A percentile compares a stretch with the other conserved stretches of the same genome.
Evolutionary conservation across 31 red algal species (phyloP).

Genomic region (Pterothamnion heteromorphum): DNA sequence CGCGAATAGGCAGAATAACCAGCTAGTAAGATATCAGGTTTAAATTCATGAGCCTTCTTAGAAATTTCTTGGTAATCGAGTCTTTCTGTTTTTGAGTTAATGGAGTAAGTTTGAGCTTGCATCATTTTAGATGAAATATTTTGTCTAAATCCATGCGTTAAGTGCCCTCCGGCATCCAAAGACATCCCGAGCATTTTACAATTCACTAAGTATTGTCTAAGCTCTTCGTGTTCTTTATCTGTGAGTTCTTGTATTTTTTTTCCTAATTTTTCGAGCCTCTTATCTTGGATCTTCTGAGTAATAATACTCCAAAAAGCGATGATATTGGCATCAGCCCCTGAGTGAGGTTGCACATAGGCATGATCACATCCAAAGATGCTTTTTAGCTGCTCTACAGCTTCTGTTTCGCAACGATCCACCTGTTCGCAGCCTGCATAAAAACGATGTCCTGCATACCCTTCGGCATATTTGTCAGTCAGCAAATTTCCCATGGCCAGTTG

Average conservation of each 20-base stretch:
- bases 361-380: slow-evolving; percentile 70
- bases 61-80: slow-evolving; percentile 97
- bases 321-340: slow-evolving; percentile 85
- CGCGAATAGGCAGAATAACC: slow-evolving; percentile 90
- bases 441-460: slow-evolving; percentile 86
- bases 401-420: slow-evolving; percentile 82
- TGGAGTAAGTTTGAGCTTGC: slow-evolving; percentile 88
- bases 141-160: slow-evolving; percentile 88
- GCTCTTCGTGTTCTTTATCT: too few relatives aligned
- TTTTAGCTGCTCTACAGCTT: slow-evolving; percentile 64
- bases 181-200: slow-evolving; percentile 82
- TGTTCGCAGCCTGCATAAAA: slow-evolving; percentile 99
- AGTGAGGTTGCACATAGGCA: slow-evolving; percentile 92
- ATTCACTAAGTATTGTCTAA: slow-evolving; percentile 84
- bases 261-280: too few relatives aligned
- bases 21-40: slow-evolving; percentile 90
- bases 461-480: slow-evolving; percentile 99
- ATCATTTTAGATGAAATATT: slow-evolving; percentile 95
- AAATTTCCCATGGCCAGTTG: slow-evolving; percentile 78
- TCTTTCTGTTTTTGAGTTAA: slow-evolving; percentile 73
- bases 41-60: slow-evolving; percentile 73
- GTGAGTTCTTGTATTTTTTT: too few relatives aligned
- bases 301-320: slow-evolving; percentile 87
- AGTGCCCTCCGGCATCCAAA: slow-evolving; percentile 88
- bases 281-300: too few relatives aligned